Evolutionary conservation across 257 asterid genomes (phyloP).

Genomic region (Gynochthodes officinalis): DNA sequence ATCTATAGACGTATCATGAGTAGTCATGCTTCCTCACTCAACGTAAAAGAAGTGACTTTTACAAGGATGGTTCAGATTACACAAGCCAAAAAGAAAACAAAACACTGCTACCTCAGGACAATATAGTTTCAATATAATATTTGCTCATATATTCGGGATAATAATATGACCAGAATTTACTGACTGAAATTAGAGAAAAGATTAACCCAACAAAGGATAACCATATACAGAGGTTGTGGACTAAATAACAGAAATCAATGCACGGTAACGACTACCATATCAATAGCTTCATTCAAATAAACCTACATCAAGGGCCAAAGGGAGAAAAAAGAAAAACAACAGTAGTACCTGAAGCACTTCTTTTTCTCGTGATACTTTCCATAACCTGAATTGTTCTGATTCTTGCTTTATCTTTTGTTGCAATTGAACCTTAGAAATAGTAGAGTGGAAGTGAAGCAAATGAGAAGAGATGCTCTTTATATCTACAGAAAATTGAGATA

Average conservation of each 20-base stretch:
- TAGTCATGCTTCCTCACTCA: not conserved
- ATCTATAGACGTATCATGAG: not conserved
- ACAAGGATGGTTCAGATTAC: not conserved
- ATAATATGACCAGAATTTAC: not conserved
- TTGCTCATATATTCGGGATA: not conserved
- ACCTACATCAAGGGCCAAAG: not conserved
- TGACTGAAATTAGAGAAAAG: not conserved
- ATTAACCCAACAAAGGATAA: not conserved
- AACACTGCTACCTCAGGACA: not conserved
- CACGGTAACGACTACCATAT: too few relatives aligned
- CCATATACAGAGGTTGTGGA: not conserved
- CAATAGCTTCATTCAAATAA: not conserved
- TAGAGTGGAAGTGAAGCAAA: conserved; percentile 23
- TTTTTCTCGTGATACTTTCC: conserved; percentile 97
- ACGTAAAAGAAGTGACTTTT: not conserved
- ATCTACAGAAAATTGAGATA: conserved; percentile 12
- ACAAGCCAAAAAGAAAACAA: not conserved
- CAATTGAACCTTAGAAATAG: conserved; percentile 70
- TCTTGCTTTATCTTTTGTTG: conserved; percentile 98
- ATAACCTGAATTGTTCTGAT: conserved; percentile 90
- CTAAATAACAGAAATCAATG: not conserved
- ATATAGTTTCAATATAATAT: not conserved
- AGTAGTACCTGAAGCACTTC: conserved; percentile 88
- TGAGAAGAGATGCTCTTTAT: not conserved
- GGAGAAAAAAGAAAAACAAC: not conserved